Evolutionary conservation across 257 asterid species (phyloP).

Genomic region (Forsythia viridissima): DNA sequence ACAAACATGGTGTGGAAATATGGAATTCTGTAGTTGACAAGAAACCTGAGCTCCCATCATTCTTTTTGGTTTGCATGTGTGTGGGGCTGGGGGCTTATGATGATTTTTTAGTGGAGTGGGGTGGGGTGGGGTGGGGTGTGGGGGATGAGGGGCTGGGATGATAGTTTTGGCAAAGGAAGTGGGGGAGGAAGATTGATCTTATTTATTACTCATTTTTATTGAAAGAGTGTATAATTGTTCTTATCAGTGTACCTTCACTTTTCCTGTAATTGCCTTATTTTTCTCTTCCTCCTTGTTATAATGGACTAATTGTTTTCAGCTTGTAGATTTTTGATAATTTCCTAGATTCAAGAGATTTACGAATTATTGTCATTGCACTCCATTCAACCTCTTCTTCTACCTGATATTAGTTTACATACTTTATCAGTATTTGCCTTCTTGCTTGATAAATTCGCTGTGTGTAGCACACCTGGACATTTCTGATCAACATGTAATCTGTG

Average conservation of each 20-base stretch:
- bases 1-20: too few relatives aligned
- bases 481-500: not conserved
- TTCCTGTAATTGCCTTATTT: not conserved
- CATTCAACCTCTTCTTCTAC: not conserved
- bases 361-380: not conserved
- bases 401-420: not conserved
- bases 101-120: too few relatives aligned
- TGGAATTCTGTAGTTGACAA: too few relatives aligned
- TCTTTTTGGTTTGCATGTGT: too few relatives aligned
- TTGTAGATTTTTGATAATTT: not conserved
- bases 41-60: too few relatives aligned
- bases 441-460: not conserved
- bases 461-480: conserved; percentile 5
- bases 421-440: not conserved
- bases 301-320: not conserved
- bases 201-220: not conserved
- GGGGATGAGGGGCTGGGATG: too few relatives aligned
- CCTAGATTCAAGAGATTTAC: not conserved
- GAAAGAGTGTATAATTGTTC: not conserved
- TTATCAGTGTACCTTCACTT: not conserved
- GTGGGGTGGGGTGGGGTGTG: too few relatives aligned
- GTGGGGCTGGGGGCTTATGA: too few relatives aligned
- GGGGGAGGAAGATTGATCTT: too few relatives aligned
- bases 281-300: not conserved
- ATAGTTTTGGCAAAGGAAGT: too few relatives aligned